These are phyloP conservation scores for Xerocomus tenax DNA, from an alignment of 1,284 basidiomycete genomes.

Conservation along the genomic window DNA sequence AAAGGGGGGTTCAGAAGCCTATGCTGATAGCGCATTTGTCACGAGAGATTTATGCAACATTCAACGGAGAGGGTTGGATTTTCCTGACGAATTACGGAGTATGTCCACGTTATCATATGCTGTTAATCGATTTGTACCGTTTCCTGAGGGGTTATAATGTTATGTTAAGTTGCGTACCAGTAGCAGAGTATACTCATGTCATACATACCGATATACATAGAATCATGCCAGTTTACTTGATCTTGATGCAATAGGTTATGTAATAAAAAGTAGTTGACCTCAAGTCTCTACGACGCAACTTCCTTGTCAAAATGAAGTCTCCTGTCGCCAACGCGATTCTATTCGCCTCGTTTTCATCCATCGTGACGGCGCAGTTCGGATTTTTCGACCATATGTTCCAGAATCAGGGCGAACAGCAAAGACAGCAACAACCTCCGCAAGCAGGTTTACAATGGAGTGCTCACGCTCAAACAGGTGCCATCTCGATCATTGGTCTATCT, in stretches of 20 bases:
- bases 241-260: constrained; percentile 2
- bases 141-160: constrained; percentile 25
- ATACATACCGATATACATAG: too few relatives aligned
- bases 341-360: constrained; percentile 18
- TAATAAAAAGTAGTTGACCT: constrained; percentile 1
- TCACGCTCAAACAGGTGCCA: constrained; percentile 28
- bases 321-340: constrained; percentile 8
- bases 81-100: constrained; percentile 16
- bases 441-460: constrained; percentile 28
- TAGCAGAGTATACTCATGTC: background rate
- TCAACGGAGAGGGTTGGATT: constrained; percentile 2
- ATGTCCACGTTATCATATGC: constrained; percentile 27
- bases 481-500: constrained; percentile 1
- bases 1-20: background rate
- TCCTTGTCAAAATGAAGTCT: constrained; percentile 17
- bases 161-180: constrained; percentile 22
- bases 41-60: constrained; percentile 4
- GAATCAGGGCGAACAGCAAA: constrained; percentile 28
- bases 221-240: background rate
- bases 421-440: constrained; percentile 20
- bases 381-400: constrained; percentile 36
- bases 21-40: background rate
- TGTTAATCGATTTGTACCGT: constrained; percentile 31
- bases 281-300: background rate
- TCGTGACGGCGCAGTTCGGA: constrained; percentile 30